Percentiles rank a stretch among this genome's conserved stretches.
Evolutionary conservation across 2,329 filamentous ascomycete genomes (phyloP).

Genomic region (Pseudogymnoascus sp.): DNA sequence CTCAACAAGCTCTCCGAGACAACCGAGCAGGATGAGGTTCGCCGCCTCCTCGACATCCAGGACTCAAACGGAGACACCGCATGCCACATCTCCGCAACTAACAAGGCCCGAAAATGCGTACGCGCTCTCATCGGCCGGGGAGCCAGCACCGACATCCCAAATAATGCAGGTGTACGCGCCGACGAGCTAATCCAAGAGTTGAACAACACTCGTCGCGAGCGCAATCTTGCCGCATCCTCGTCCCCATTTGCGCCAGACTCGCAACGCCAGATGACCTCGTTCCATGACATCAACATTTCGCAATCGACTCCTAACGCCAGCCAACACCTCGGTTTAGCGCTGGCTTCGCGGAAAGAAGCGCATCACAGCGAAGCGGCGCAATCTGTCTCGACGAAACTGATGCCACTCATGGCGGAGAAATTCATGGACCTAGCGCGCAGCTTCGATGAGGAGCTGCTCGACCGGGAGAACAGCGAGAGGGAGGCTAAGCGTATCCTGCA

Average conservation of each 20-base stretch:
- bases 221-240: constrained; percentile 63
- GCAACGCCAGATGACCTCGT: constrained; percentile 44
- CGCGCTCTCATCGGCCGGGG: constrained; percentile 71
- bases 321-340: constrained; percentile 12
- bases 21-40: constrained; percentile 67
- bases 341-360: constrained; percentile 16
- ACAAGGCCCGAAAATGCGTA: constrained; percentile 83
- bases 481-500: constrained; percentile 59
- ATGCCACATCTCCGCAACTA: constrained; percentile 63
- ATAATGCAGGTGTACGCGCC: constrained; percentile 72
- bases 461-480: constrained; percentile 62
- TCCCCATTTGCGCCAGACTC: constrained; percentile 59
- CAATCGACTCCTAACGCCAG: constrained; percentile 8
- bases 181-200: constrained; percentile 73
- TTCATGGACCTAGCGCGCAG: constrained; percentile 61
- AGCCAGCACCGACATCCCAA: constrained; percentile 74
- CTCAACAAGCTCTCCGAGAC: constrained; percentile 78
- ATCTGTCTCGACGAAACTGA: constrained; percentile 61
- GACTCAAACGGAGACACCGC: constrained; percentile 88
- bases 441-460: constrained; percentile 67
- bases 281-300: constrained; percentile 40
- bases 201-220: constrained; percentile 56
- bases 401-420: constrained; percentile 61
- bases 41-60: constrained; percentile 69
- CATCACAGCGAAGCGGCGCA: constrained; percentile 58